Base-by-base conservation (phyloP, 2,329 filamentous ascomycete genomes). In the Penicillium sp. region DNA sequence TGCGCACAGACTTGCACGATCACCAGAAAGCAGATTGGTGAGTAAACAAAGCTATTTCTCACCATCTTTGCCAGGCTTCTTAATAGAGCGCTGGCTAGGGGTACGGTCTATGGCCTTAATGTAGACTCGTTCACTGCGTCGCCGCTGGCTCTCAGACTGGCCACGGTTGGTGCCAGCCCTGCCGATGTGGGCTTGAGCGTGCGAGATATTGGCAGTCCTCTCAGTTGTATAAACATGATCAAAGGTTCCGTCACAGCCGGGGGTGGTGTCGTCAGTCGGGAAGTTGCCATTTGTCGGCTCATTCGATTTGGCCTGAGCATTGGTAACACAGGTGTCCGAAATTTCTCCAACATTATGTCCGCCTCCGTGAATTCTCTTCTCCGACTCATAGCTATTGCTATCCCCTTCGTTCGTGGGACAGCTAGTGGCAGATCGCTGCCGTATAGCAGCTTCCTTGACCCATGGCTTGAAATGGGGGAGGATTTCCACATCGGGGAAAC, bases 401-500 rank as follows among this genome's bases (percentile, higher is more conserved):
- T 7, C 12, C 3, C 16, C 14, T 36, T 50, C 19, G 1, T 19
- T 36, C 28, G 10, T n/a, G 10, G 19, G 14, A 4, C 6, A 12
- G n/a, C 40, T 26, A 16, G 44, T 28, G 6, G 47, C 31, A 10
- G 53, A 45, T 9, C 53, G 53, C 19, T 43, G 43, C 1, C 41
- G 36, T 4, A 42, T 11, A 7, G 42, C 59, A 36, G 45, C 56
- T 11, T 55, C 35, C n/a, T 58, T 10, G 28, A 63, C 59, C 58
- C 59, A 61, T 19, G 41, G 48, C 50, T 58, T 40, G 53, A 75
- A 73, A 5, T 60, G 65, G 1, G 74, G 74, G 41, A 76, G 56
- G 38, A 76, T 74, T 57, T 75, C 74, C 38, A 76, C 69, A 60
- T 76, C 74, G 0, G 74, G 74, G 48, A 76, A 76, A 19, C 60